phyloP scores from a whole-genome alignment of 345 rosid genomes.

The Eucalyptus melliodora region DNA sequence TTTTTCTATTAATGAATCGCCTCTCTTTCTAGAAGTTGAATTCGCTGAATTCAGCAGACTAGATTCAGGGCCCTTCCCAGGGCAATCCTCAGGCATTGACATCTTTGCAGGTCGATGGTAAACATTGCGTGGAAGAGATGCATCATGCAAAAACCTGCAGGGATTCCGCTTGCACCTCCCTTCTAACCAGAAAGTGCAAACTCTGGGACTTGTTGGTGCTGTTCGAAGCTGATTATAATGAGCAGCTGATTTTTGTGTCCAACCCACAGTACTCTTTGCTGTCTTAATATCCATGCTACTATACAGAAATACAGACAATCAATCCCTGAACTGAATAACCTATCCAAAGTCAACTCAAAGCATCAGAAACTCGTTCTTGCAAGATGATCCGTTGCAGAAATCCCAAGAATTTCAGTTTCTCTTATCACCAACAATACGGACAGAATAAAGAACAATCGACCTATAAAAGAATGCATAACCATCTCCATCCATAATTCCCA shows the following conservation, averaged over 20 bases:
- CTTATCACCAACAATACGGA: neutral
- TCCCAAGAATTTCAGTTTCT: neutral
- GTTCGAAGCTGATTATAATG: neutral
- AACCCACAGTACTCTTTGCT: neutral
- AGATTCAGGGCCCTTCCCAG: neutral
- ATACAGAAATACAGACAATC: neutral
- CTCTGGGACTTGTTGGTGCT: neutral
- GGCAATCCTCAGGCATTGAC: neutral
- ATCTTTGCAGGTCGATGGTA: neutral
- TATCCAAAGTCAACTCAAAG: neutral
- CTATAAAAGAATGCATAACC: neutral
- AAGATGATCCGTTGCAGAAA: neutral
- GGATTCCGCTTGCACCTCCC: conserved; percentile 8
- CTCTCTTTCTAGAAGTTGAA: neutral
- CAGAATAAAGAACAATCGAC: neutral
- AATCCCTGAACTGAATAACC: neutral
- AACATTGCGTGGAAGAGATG: neutral
- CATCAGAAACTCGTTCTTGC: neutral
- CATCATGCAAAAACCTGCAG: neutral
- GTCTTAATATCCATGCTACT: neutral
- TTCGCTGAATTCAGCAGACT: neutral
- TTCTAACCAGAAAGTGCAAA: conserved; percentile 3
- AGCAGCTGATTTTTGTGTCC: neutral
- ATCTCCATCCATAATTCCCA: neutral
- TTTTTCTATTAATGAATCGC: neutral